Percentiles rank a stretch among this genome's conserved stretches.
Evolutionary conservation across 805 yeast species (phyloP).

Genomic region (Sugiyamaella valdiviana): DNA sequence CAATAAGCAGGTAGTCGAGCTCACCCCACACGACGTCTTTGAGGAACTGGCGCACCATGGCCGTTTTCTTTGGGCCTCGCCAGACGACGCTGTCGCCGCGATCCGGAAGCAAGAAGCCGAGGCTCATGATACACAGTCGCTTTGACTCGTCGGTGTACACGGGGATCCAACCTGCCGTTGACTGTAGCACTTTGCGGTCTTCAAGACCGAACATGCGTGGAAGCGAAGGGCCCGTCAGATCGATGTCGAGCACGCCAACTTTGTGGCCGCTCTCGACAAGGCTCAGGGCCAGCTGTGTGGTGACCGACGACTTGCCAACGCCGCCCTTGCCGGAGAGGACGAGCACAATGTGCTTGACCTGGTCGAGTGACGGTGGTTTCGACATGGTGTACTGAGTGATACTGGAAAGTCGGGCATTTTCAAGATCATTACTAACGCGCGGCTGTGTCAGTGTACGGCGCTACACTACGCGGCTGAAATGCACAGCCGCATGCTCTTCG

Average conservation of each 20-base stretch:
- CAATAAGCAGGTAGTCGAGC: constrained; percentile 71
- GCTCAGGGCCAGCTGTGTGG: constrained; percentile 87
- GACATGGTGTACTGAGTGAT: neutral
- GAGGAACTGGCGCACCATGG: constrained; percentile 92
- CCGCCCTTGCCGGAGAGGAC: constrained; percentile 95
- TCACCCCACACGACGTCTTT: constrained; percentile 89
- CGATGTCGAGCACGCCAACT: constrained; percentile 95
- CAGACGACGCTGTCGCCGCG: constrained; percentile 91
- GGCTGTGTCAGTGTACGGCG: too few relatives aligned
- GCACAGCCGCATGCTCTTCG: too few relatives aligned
- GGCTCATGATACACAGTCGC: constrained; percentile 66
- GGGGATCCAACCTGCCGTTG: constrained; percentile 87
- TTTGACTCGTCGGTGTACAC: constrained; percentile 47
- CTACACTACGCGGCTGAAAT: too few relatives aligned
- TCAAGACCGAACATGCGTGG: constrained; percentile 97
- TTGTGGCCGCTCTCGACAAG: constrained; percentile 61
- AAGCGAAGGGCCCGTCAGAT: constrained; percentile 91
- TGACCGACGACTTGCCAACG: constrained; percentile 93
- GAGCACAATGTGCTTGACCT: constrained; percentile 70
- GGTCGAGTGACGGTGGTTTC: constrained; percentile 31
- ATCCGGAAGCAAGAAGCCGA: constrained; percentile 79
- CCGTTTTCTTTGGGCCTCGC: constrained; percentile 98
- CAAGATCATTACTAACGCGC: neutral
- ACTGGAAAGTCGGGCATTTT: neutral
- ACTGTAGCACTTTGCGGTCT: constrained; percentile 68